These are phyloP conservation scores for Penicillium egyptiacum DNA, from an alignment of 495 filamentous ascomycete genomes.

Conservation along the genomic window DNA sequence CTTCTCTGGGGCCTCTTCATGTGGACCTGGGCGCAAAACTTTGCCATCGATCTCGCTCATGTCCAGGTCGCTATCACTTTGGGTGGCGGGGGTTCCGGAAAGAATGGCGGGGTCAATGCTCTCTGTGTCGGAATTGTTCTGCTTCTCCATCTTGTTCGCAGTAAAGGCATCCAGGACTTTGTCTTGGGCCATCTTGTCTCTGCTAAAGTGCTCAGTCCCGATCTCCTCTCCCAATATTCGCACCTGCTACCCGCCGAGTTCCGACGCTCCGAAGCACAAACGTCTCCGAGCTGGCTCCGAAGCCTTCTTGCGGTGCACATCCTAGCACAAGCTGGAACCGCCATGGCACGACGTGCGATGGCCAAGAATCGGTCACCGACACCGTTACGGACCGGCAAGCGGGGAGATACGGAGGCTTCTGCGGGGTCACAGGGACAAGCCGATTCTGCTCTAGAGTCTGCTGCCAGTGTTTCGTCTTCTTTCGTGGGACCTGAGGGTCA, in stretches of 20 bases:
- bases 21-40: conserved; percentile 83
- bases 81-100: conserved; percentile 78
- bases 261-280: conserved; percentile 40
- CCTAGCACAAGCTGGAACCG: conserved; percentile 69
- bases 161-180: conserved; percentile 55
- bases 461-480: conserved; percentile 48
- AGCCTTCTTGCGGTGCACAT: conserved; percentile 81
- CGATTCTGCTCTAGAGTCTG: conserved; percentile 47
- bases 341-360: conserved; percentile 54
- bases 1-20: conserved; percentile 81
- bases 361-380: conserved; percentile 49
- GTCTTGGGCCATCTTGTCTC: conserved; percentile 47
- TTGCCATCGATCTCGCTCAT: conserved; percentile 91
- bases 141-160: conserved; percentile 63
- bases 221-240: conserved; percentile 46
- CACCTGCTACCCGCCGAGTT: conserved; percentile 46
- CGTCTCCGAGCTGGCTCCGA: conserved; percentile 59
- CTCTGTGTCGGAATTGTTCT: conserved; percentile 80
- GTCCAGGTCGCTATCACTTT: conserved; percentile 92
- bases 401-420: conserved; percentile 58
- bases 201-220: conserved; percentile 46
- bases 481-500: conserved; percentile 52
- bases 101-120: conserved; percentile 68
- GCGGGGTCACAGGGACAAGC: conserved; percentile 48
- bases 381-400: conserved; percentile 45